Percentiles rank a stretch among this genome's conserved stretches.
Conservation (phyloP, 176 grass and related monocot species). For the Luzula sylvatica region DNA sequence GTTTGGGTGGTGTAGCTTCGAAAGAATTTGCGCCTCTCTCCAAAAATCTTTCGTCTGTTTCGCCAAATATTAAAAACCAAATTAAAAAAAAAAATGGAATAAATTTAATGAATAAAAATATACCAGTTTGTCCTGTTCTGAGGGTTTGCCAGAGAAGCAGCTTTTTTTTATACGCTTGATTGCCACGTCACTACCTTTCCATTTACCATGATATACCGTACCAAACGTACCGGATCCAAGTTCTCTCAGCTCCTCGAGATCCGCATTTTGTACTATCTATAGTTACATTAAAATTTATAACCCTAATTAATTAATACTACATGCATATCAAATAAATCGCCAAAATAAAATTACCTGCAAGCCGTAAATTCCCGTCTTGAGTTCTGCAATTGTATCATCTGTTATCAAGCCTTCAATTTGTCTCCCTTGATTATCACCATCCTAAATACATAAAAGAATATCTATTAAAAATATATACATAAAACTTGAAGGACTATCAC, state of each 20-base stretch:
- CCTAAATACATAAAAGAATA: slow-evolving; percentile 33
- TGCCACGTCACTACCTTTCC: slow-evolving; percentile 90
- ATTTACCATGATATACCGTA: slow-evolving; percentile 97
- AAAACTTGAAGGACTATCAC: not conserved
- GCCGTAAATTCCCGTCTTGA: slow-evolving; percentile 83
- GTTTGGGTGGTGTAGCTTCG: slow-evolving; percentile 96
- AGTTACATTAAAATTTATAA: not conserved
- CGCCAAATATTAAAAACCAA: slow-evolving; percentile 1
- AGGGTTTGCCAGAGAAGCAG: slow-evolving; percentile 70
- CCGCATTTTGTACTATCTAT: slow-evolving; percentile 90
- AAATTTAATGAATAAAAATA: slow-evolving; percentile 12
- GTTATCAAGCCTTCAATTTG: slow-evolving; percentile 36
- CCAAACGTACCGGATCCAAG: slow-evolving; percentile 91
- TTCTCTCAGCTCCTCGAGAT: slow-evolving; percentile 96
- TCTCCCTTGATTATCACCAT: slow-evolving; percentile 30
- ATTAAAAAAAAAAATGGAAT: no score
- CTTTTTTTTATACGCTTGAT: slow-evolving; percentile 99
- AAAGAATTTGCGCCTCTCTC: slow-evolving; percentile 94
- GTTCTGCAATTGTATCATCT: slow-evolving; percentile 66
- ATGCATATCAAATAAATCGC: no score
- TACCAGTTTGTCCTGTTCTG: slow-evolving; percentile 88
- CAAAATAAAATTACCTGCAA: slow-evolving; percentile 61
- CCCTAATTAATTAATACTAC: no score
- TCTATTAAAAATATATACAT: slow-evolving; percentile 1
- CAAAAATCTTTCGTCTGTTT: slow-evolving; percentile 86